Evolutionary conservation across 148 eudicot species (phyloP).

Genomic region (Polygonum aviculare): DNA sequence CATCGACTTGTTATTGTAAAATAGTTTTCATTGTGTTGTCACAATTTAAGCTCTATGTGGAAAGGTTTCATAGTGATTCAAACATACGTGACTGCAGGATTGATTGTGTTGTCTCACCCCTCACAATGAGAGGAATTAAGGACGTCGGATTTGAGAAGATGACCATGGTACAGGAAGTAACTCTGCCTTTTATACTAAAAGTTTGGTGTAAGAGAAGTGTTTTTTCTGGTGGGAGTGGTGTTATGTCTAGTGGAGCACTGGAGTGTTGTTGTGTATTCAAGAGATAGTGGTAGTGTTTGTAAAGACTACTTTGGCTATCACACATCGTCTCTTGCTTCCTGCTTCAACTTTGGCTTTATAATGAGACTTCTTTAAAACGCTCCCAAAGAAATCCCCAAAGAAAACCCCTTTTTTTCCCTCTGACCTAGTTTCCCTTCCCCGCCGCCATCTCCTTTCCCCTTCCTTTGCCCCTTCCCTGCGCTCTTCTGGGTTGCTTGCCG

Average conservation of each 20-base stretch:
- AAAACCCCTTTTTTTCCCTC: too few relatives aligned
- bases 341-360: neutral
- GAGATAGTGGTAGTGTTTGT: neutral
- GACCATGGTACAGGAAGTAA: constrained; percentile 97
- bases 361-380: too few relatives aligned
- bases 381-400: too few relatives aligned
- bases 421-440: too few relatives aligned
- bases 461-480: too few relatives aligned
- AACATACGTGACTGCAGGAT: constrained; percentile 48
- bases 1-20: neutral
- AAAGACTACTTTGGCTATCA: neutral
- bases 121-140: constrained; percentile 66
- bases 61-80: neutral
- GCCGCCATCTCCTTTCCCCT: too few relatives aligned
- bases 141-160: constrained; percentile 88
- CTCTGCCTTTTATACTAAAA: constrained; percentile 85
- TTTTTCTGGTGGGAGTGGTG: neutral
- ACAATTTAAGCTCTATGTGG: neutral
- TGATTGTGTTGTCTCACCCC: constrained; percentile 77
- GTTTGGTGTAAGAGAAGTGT: constrained; percentile 28
- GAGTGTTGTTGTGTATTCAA: neutral
- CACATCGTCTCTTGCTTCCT: neutral
- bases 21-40: neutral
- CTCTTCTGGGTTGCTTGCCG: too few relatives aligned
- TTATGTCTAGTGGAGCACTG: neutral